Base-by-base conservation (phyloP, 768 basidiomycete species). In the Rhodotorula taiwanensis region DNA sequence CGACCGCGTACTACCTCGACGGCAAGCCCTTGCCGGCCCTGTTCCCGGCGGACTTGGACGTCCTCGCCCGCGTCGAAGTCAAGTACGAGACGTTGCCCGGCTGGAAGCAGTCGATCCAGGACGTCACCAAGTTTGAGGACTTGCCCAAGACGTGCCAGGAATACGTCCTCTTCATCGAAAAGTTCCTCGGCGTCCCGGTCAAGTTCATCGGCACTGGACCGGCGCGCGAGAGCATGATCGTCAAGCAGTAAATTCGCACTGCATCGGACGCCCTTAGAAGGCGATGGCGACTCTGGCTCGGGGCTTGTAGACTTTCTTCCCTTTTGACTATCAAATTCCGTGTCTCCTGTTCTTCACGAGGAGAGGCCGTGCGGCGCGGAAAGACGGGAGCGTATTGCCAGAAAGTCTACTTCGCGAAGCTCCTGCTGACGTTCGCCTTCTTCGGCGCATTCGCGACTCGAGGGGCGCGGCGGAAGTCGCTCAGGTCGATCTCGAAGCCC, bases 131-230 rank as follows among this genome's bases (percentile, higher is more conserved):
- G 52, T 94, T 85, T 74, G 84, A 84, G 15, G 84, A 81, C 15
- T 79, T 99, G 10, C 95, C 95, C 0, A 82, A 82, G 45, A 86
- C 87, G 64, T 93, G 90, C 79, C 84, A 81, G 79, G 82, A 80
- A 71, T 99, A 98, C 75, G 79, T 98, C 56, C 81, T 82, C 62
- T 97, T 87, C 74, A 88, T 98, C 66, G 93, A 97, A 76, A 72
- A 81, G 25, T 86, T 79, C 74, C 75, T 89, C 25, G 80, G 79
- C 14, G 83, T 87, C 15, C 85, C 84, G 52, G 80, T 97, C 60
- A 84, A 86, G 76, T 98, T 89, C 87, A 90, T 97, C 55, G 94
- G 94, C 16, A 86, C 93, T 25, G 94, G 94, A 1, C 89, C 94
- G 5, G 67, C 63, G 16, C 41, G 64, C 20, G 64, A 65, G 45